Evolutionary conservation across 257 asterid species (phyloP).

Genomic region (Penstemon davidsonii): DNA sequence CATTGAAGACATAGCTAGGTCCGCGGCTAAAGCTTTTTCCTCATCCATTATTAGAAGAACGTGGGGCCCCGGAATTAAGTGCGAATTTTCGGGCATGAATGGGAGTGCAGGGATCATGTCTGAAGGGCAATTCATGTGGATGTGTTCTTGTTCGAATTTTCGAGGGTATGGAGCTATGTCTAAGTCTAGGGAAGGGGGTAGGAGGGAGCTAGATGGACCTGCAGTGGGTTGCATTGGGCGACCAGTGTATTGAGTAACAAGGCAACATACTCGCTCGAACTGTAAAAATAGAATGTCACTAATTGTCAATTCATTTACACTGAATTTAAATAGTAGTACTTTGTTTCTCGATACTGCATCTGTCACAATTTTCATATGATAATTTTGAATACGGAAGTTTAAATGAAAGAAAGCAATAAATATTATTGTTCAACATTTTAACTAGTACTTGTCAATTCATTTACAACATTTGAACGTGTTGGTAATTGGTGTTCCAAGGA

Average conservation of each 20-base stretch:
- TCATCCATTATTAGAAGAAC: constrained; percentile 58
- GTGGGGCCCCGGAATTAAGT: constrained; percentile 39
- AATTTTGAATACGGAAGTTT: too few species aligned
- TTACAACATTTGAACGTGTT: too few species aligned
- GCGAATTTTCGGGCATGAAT: constrained; percentile 56
- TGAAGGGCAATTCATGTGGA: constrained; percentile 33
- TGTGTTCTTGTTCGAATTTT: constrained; percentile 48
- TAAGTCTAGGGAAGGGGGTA: constrained; percentile 59
- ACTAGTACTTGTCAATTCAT: too few species aligned
- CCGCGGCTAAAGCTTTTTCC: constrained; percentile 69
- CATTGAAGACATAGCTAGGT: constrained; percentile 62
- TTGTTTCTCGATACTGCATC: too few species aligned
- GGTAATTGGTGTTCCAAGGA: too few species aligned
- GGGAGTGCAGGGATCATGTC: constrained; percentile 46
- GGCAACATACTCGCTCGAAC: constrained; percentile 70
- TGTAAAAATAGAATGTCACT: neutral
- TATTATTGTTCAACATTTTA: too few species aligned
- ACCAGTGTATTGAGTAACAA: constrained; percentile 65
- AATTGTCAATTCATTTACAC: too few species aligned
- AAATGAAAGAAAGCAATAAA: too few species aligned
- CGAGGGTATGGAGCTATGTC: constrained; percentile 59
- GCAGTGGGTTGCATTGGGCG: constrained; percentile 44
- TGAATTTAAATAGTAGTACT: too few species aligned
- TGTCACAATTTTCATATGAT: too few species aligned
- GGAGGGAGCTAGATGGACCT: constrained; percentile 41